Percentiles rank a stretch among this genome's conserved stretches.
Evolutionary conservation across 345 rosid species (phyloP).

Genomic region (Psidium friedrichsthalianum): DNA sequence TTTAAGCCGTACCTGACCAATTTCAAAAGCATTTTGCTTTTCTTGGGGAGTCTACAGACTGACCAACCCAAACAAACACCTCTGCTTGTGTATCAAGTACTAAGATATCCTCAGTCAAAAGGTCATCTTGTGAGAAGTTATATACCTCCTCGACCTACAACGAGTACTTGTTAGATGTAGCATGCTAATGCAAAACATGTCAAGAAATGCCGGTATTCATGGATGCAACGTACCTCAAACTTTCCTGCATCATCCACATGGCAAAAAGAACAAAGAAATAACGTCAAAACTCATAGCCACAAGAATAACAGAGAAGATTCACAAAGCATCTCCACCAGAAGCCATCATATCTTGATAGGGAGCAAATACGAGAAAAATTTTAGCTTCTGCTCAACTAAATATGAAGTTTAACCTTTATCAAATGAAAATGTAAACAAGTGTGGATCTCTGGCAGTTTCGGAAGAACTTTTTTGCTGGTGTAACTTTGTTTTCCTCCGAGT

Average conservation of each 20-base stretch:
- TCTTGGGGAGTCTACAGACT: constrained; percentile 64
- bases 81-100: constrained; percentile 90
- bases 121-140: constrained; percentile 90
- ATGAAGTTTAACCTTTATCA: constrained; percentile 46
- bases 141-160: constrained; percentile 83
- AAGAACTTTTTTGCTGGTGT: constrained; percentile 60
- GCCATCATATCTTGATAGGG: neutral
- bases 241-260: constrained; percentile 49
- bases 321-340: neutral
- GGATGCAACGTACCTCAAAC: constrained; percentile 63
- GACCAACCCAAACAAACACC: constrained; percentile 97
- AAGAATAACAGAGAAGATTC: neutral
- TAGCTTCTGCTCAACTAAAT: neutral
- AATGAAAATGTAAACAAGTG: constrained; percentile 72
- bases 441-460: constrained; percentile 66
- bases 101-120: constrained; percentile 83
- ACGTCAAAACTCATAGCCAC: neutral
- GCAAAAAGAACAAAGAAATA: neutral
- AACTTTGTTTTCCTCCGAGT: constrained; percentile 91
- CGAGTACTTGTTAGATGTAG: neutral
- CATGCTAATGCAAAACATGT: neutral
- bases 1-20: constrained; percentile 66
- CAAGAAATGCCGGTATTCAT: neutral
- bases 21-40: constrained; percentile 74
- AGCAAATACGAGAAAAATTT: neutral